phyloP scores from a whole-genome alignment of 2,329 filamentous ascomycete genomes.

The Phaeoacremonium minimum region DNA sequence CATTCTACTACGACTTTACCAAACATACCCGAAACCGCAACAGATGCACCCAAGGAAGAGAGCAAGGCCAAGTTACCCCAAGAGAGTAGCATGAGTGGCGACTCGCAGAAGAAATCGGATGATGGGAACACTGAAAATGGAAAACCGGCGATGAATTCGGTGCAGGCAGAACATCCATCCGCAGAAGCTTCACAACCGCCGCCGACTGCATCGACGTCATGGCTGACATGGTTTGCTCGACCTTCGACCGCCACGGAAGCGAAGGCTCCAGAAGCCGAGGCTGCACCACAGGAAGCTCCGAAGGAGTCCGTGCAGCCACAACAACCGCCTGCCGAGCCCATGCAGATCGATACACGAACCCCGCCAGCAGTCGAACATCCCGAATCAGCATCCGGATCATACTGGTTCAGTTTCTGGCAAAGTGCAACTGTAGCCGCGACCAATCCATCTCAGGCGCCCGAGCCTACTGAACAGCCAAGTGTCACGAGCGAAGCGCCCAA shows the following conservation, averaged over 20 bases:
- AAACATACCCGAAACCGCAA: constrained; percentile 21
- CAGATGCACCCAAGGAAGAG: constrained; percentile 6
- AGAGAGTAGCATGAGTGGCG: too few relatives aligned
- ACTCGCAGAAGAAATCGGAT: too few relatives aligned
- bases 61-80: constrained; percentile 7
- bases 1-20: constrained; percentile 23
- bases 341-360: constrained; percentile 1
- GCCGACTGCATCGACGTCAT: background rate
- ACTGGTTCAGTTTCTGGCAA: constrained; percentile 27
- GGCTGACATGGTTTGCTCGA: background rate
- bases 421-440: constrained; percentile 8
- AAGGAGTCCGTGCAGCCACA: background rate
- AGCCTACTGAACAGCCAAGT: constrained; percentile 8
- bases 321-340: constrained; percentile 8
- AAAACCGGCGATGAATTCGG: background rate
- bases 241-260: background rate
- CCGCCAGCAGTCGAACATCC: background rate
- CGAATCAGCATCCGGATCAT: constrained; percentile 2
- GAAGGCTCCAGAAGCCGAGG: constrained; percentile 2
- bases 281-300: background rate
- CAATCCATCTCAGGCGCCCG: constrained; percentile 3
- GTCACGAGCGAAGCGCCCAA: constrained; percentile 14
- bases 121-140: background rate
- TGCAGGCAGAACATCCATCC: constrained; percentile 10
- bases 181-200: constrained; percentile 6